Base-by-base conservation (phyloP, 805 yeast genomes). In the Ogataea thermomethanolica region DNA sequence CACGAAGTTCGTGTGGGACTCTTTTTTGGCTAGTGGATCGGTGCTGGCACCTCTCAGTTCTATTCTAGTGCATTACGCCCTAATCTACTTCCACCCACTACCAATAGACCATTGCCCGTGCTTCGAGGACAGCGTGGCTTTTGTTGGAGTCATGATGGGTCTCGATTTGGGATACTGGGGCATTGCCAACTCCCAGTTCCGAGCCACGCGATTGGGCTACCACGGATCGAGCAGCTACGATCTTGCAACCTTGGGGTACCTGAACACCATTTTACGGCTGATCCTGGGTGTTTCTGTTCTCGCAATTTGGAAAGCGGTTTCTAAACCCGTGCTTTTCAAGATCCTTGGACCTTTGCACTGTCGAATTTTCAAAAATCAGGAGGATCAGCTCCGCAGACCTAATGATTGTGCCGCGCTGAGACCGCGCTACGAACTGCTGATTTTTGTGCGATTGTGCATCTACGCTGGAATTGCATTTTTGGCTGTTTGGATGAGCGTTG, bases 41-140 rank as follows among this genome's bases (percentile, higher is more conserved):
- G 20, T 37, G 12, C 24, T 51, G 5, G 50, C 58, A 7, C 70
- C 70, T 11, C 67, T 77, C 2, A 50, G 70, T 1, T 54, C 78
- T 1, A 51, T 67, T 0, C 51, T 67, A 17, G 68, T 73, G 1
- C 71, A 71, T 50, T 56, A 81, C 31, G 45, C 64, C 1, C 53
- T 84, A 25, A 73, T 90, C 15, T 79, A 83, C 51, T 61, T 71
- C 29, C 95, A 89, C 62, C 84, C 89, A 0, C 78, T 74, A 43
- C 98, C 98, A 1, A 79, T 84, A 14, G 99, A 93, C 53, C 84
- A 81, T 50, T 91, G 99, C 57, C 99, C 99, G 1, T 93, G 99
- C 60, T 91, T 83, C 56, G 96, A 90, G 55, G 99, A 91, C 59
- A 79, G 89, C 13, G 95, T 91, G 23, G 95, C 98, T 5, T 91